Evolutionary conservation across 1,139 yeast genomes (phyloP), one percentile per base, ranked within the genome.

Genomic region (Eremothecium cymbalariae): DNA sequence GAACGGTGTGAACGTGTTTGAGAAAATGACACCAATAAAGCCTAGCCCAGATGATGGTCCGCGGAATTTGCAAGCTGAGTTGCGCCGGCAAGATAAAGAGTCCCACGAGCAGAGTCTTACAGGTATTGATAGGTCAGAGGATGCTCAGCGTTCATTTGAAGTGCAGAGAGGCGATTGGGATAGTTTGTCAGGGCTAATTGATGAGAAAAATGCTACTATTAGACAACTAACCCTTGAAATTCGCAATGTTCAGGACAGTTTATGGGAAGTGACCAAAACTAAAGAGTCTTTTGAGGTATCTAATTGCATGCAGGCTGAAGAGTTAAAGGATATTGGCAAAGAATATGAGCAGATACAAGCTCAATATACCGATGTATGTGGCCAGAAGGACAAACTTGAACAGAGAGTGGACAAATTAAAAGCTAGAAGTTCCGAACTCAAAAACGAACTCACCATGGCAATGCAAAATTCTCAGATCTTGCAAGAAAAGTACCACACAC

Each of bases 211-310:
- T 56, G 31, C 52, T 55, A 28, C 40, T 50, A 2, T 70, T 67
- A 8, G 81, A 78, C 39, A 49, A 66, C 30, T 27, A 14, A 27
- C 30, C n/a, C 12, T 9, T 11, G 30, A 27, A n/a, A n/a, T 27
- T 9, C 19, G 30, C 9, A 23, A 24, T 8, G 11, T 21, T n/a
- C 25, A 33, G 9, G 31, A 28, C 23, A 13, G 17, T 18, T 8
- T 33, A 5, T 30, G 22, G 21, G 27, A 22, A 18, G 16, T 11
- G 6, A 29, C 20, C 8, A 14, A 29, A 14, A 17, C 19, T 13
- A 24, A 20, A 21, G 37, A 31, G 18, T 17, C 11, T 12, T 22
- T 17, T 26, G 18, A 34, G 28, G 18, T 34, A 14, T 11, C 15
- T 9, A n/a, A 9, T 15, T 30, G 25, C 14, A 14, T 13, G 17